Percentiles rank a stretch among this genome's conserved stretches.
phyloP scores from a whole-genome alignment of 2,329 filamentous ascomycete genomes.

The Lachnellula subtilissima region DNA sequence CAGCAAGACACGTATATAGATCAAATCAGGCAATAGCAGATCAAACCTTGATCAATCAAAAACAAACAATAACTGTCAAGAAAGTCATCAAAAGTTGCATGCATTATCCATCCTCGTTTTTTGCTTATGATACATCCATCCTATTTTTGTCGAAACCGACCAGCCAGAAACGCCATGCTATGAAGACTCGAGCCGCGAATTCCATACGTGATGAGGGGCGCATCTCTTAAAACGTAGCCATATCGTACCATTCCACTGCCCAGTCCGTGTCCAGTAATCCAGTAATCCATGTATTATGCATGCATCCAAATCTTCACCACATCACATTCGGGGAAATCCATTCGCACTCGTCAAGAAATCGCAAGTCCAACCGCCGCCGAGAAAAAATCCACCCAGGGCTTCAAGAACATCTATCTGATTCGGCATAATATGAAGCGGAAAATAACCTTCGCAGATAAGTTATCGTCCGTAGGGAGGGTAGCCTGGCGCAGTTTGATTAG shows the following conservation, averaged over 20 bases:
- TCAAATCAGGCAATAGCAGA: too few relatives aligned
- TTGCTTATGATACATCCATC: background rate
- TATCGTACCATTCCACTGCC: background rate
- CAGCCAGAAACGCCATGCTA: background rate
- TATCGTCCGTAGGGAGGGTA: constrained; percentile 9
- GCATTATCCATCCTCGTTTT: too few relatives aligned
- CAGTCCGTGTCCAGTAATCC: background rate
- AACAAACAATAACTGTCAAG: background rate
- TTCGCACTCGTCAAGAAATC: too few relatives aligned
- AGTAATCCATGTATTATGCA: constrained; percentile 13
- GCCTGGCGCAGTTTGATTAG: constrained; percentile 11
- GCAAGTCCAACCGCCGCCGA: background rate
- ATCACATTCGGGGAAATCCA: too few relatives aligned
- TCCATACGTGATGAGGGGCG: background rate
- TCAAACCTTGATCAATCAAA: too few relatives aligned
- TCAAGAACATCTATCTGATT: background rate
- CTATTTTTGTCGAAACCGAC: background rate
- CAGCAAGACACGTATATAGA: too few relatives aligned
- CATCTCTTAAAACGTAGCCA: background rate
- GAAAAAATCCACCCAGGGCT: background rate
- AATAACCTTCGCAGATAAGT: background rate
- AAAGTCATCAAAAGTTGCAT: background rate
- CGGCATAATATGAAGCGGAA: background rate
- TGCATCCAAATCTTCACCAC: too few relatives aligned
- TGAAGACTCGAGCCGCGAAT: background rate